A percentile compares a stretch with the other conserved stretches of the same genome.
These are phyloP conservation scores for Elaphomyces granulatus DNA, from an alignment of 495 filamentous ascomycete genomes.

Conservation along the genomic window DNA sequence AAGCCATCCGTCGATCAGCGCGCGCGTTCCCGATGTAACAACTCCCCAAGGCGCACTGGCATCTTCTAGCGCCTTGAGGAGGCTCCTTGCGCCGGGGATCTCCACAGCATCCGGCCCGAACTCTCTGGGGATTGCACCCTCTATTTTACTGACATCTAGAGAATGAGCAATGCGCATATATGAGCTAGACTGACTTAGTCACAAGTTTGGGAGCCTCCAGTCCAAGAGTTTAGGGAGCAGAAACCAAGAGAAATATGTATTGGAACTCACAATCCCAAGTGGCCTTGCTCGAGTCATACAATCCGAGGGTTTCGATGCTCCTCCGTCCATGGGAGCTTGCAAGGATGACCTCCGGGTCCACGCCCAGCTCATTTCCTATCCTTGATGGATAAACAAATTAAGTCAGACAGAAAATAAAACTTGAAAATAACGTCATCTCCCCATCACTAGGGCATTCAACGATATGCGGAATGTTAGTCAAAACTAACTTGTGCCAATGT, in stretches of 20 bases:
- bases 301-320: constrained; percentile 61
- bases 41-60: constrained; percentile 66
- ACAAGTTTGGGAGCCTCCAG: too few species aligned
- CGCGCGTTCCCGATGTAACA: constrained; percentile 75
- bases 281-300: constrained; percentile 65
- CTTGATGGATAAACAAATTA: too few species aligned
- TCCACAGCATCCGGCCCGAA: constrained; percentile 68
- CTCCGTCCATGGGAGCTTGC: constrained; percentile 80
- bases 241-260: too few species aligned
- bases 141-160: constrained; percentile 64
- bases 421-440: too few species aligned
- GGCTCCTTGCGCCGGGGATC: constrained; percentile 51
- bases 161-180: too few species aligned
- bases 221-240: too few species aligned
- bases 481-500: constrained; percentile 72
- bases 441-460: too few species aligned
- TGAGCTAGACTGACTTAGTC: too few species aligned
- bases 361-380: constrained; percentile 66
- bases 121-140: constrained; percentile 59
- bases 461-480: too few species aligned
- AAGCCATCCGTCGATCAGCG: constrained; percentile 78
- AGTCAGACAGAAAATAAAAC: too few species aligned
- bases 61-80: constrained; percentile 44
- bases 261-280: constrained; percentile 84
- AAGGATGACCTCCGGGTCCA: constrained; percentile 68